phyloP scores from a whole-genome alignment of 192 early-diverging fungal genomes.

The Backusella westeae region DNA sequence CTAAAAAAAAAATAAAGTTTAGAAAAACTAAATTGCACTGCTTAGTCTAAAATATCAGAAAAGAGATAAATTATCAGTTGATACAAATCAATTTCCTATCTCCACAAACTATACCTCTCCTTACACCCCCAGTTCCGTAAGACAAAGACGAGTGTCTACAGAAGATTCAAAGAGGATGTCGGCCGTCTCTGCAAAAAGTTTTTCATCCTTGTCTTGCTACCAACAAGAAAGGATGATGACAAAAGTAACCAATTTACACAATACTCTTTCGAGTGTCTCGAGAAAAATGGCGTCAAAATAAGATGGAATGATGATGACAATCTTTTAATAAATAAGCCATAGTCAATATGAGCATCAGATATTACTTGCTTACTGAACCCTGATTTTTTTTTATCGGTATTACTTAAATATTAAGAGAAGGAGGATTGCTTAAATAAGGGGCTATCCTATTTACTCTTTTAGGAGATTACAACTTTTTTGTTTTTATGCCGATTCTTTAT shows the following conservation, averaged over 20 bases:
- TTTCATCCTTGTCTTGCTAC: slow-evolving; percentile 28
- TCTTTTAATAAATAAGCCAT: background rate
- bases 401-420: background rate
- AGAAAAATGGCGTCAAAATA: background rate
- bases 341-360: background rate
- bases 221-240: slow-evolving; percentile 33
- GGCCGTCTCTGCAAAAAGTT: slow-evolving; percentile 19
- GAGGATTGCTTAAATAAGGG: background rate
- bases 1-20: background rate
- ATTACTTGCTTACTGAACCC: background rate
- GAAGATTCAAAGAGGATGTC: slow-evolving; percentile 20
- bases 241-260: slow-evolving; percentile 19
- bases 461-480: background rate
- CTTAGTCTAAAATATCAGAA: background rate
- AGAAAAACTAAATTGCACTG: background rate
- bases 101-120: background rate
- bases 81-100: background rate
- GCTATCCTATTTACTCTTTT: background rate
- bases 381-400: background rate
- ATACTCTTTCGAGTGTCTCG: slow-evolving; percentile 3
- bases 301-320: background rate
- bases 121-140: background rate
- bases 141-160: background rate
- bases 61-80: background rate
- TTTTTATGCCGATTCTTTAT: background rate